Evolutionary conservation across 352 stramenopile genomes (phyloP).

Genomic region (Pythium sukuiense): DNA sequence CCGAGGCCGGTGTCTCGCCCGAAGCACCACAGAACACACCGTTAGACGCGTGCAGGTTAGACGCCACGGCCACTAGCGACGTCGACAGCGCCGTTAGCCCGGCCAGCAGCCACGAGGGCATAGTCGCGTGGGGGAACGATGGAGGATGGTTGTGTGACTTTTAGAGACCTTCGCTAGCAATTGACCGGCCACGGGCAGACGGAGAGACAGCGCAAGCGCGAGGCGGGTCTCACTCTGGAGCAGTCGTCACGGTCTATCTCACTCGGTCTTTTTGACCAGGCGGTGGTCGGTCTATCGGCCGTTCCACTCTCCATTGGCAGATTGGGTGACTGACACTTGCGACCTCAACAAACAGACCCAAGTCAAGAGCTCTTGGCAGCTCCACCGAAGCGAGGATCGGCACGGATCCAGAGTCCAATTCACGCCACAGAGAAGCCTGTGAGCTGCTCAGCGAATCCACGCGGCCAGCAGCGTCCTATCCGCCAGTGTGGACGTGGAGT

Average conservation of each 20-base stretch:
- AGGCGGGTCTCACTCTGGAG: background rate
- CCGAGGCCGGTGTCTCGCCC: background rate
- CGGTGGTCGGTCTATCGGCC: background rate
- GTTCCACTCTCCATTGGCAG: background rate
- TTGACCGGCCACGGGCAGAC: background rate
- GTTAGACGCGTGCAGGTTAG: background rate
- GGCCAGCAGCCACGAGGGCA: background rate
- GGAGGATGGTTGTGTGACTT: background rate
- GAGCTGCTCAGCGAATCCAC: too few relatives aligned
- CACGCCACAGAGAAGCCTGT: too few relatives aligned
- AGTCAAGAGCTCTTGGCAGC: too few relatives aligned
- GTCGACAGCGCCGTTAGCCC: background rate
- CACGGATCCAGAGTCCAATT: too few relatives aligned
- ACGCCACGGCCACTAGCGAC: background rate
- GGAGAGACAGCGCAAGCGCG: background rate
- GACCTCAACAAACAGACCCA: background rate
- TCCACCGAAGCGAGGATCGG: too few relatives aligned
- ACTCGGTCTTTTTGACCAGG: background rate
- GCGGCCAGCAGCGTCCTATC: too few relatives aligned
- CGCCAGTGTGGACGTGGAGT: too few relatives aligned
- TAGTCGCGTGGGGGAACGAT: background rate
- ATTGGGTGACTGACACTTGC: background rate
- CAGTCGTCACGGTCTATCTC: background rate
- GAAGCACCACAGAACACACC: conserved; percentile 8
- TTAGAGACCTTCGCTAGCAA: background rate